Evolutionary conservation across 805 yeast species (phyloP), one percentile per base, ranked within the genome.

Genomic region (Candida stauntonica): DNA sequence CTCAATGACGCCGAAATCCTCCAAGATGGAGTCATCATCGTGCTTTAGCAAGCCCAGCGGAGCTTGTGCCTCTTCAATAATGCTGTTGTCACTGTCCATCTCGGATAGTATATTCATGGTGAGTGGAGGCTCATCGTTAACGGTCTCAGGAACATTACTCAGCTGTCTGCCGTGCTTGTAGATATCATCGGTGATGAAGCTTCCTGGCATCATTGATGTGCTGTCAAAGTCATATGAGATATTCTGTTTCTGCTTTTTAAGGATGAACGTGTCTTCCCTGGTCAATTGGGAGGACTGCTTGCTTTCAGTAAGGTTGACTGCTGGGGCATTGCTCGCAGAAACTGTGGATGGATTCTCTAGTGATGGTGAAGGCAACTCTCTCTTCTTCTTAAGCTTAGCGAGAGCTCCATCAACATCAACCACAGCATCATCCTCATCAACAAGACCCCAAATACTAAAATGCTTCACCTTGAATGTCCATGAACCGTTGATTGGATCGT

Each of bases 361-460:
- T 32, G 18, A 34, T 11, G 32, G 11, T 41, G 39, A 14, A 47
- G 42, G 29, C 29, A 26, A 9, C 30, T 24, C 31, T 26, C 41
- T 42, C 45, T 51, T 36, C 51, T 48, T 40, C 31, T 46, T 41
- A 24, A 40, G 17, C 60, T 40, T 41, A 46, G 36, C 56, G 57
- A 17, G 69, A 12, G 38, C 45, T 17, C 33, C 61, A 18, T 70
- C 72, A 9, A 66, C 69, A 46, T 78, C 87, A 29, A 75, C 68
- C 27, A 72, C 74, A 12, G 67, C 79, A 29, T 71, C 77, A 17
- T 72, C 78, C 18, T 81, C 86, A 47, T 79, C 84, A 14, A 81
- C 71, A 27, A 93, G 62, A 6, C 98, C 98, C 96, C 97, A 93
- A 5, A 85, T 76, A 64, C 96, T 87, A 54, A 93, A 93, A 64